phyloP scores from a whole-genome alignment of 1,284 basidiomycete genomes.

The Heterobasidion occidentale region DNA sequence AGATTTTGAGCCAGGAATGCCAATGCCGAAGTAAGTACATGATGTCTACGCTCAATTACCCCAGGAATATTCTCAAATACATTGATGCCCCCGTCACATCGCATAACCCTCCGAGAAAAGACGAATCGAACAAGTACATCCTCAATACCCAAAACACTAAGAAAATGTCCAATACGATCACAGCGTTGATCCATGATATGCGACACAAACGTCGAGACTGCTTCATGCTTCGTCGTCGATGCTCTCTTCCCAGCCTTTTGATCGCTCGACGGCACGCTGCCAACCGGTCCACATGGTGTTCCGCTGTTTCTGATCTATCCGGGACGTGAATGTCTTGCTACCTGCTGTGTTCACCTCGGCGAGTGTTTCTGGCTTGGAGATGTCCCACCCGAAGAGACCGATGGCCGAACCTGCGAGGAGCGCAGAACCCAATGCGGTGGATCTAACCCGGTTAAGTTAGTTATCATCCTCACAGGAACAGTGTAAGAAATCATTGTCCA shows the following conservation, averaged over 20 bases:
- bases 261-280: slow-evolving; percentile 80
- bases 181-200: neutral
- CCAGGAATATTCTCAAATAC: too few relatives aligned
- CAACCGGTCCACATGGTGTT: slow-evolving; percentile 67
- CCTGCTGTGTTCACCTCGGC: slow-evolving; percentile 85
- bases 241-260: slow-evolving; percentile 71
- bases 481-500: neutral
- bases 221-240: slow-evolving; percentile 21
- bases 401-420: slow-evolving; percentile 91
- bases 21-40: too few relatives aligned
- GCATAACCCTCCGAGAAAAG: too few relatives aligned
- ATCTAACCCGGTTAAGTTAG: slow-evolving; percentile 34
- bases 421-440: slow-evolving; percentile 94
- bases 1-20: too few relatives aligned
- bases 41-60: too few relatives aligned
- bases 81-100: too few relatives aligned
- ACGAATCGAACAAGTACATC: too few relatives aligned
- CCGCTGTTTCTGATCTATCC: slow-evolving; percentile 45
- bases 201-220: too few relatives aligned
- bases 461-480: neutral
- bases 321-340: slow-evolving; percentile 64
- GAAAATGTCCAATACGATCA: neutral
- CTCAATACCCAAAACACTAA: too few relatives aligned
- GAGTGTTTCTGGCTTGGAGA: slow-evolving; percentile 82
- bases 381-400: slow-evolving; percentile 90